Evolutionary conservation across 495 filamentous ascomycete genomes (phyloP).

Genomic region (Lichenothelia convexa): DNA sequence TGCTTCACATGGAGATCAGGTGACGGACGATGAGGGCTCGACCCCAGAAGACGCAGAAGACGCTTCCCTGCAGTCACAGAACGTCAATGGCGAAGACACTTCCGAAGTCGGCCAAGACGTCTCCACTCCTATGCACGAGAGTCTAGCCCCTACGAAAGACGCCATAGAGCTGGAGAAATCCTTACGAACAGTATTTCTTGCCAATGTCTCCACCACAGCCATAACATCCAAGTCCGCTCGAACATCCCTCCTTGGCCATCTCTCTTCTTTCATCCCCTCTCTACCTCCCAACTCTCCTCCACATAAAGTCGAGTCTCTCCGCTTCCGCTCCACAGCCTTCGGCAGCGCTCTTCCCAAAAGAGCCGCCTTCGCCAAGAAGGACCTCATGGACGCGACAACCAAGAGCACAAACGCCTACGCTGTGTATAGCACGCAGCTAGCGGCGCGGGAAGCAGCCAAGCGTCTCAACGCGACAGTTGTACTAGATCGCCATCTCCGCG

Average conservation of each 20-base stretch:
- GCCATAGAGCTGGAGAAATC: conserved; percentile 61
- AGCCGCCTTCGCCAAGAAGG: conserved; percentile 67
- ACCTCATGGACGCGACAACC: conserved; percentile 71
- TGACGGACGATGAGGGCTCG: not conserved
- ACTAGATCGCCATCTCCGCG: conserved; percentile 74
- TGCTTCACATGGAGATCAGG: conserved; percentile 7
- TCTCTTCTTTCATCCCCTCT: conserved; percentile 33
- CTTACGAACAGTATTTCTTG: conserved; percentile 76
- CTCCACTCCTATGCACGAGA: conserved; percentile 40
- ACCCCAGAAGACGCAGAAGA: conserved; percentile 4
- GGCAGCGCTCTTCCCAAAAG: conserved; percentile 66
- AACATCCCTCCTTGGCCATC: conserved; percentile 54
- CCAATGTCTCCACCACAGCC: conserved; percentile 68
- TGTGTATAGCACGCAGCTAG: conserved; percentile 56
- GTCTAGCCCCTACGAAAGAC: conserved; percentile 22
- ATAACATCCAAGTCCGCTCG: conserved; percentile 65
- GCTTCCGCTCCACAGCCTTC: conserved; percentile 86
- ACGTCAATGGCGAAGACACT: conserved; percentile 9
- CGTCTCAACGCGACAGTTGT: conserved; percentile 69
- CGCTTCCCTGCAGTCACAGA: no score
- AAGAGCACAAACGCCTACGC: conserved; percentile 89
- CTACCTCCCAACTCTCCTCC: conserved; percentile 18
- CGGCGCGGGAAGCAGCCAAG: conserved; percentile 56
- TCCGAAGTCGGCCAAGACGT: conserved; percentile 9
- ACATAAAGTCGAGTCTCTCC: conserved; percentile 70